Base-by-base conservation (phyloP, 495 filamentous ascomycete species). In the Xylaria cubensis region DNA sequence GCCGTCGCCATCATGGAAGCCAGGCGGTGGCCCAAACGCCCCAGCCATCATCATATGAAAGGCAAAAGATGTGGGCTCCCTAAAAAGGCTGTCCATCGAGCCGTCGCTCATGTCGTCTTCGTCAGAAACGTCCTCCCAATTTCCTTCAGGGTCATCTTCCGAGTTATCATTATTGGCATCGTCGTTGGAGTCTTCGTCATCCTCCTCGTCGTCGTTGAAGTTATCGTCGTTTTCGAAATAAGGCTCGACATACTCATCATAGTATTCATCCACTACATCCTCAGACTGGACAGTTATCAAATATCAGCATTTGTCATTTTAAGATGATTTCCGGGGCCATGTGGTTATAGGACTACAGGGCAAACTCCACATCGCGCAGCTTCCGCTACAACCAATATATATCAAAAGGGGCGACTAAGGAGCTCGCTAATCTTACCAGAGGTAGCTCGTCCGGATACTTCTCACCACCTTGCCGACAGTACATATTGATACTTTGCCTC, bases 361-460 rank as follows among this genome's bases (percentile, higher is more conserved):
- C 7, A 21, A 26, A 24, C n/a, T 41, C 36, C 21, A 59, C 21
- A 26, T 48, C 24, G 13, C 21, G 24, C 13, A 26, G 13, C 41
- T 64, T 64, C 17, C 42, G 24, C 6, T 50, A 50, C 17, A 17
- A 34, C 32, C n/a, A 42, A 55, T 10, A 50, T 1, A 34, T 39
- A 58, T 48, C 21, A 42, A 58, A 51, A 51, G 19, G 17, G 24
- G 26, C 7, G n/a, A 50, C 10, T 17, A 41, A 39, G 41, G 9
- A 63, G 34, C 24, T 32, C 24, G 13, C 8, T n/a, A 24, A 34
- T 29, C 69, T 71, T 64, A 71, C 69, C 34, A 71, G 59, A 26
- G 69, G 69, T 15, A 71, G 26, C 24, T 71, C 36, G 17, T 71
- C 59, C n/a, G 69, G 69, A 46, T 71, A 71, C 5, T 55, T 53